A percentile compares a stretch with the other conserved stretches of the same genome.
Evolutionary conservation across 805 yeast genomes (phyloP).

Genomic region (Osmozyma mogii): DNA sequence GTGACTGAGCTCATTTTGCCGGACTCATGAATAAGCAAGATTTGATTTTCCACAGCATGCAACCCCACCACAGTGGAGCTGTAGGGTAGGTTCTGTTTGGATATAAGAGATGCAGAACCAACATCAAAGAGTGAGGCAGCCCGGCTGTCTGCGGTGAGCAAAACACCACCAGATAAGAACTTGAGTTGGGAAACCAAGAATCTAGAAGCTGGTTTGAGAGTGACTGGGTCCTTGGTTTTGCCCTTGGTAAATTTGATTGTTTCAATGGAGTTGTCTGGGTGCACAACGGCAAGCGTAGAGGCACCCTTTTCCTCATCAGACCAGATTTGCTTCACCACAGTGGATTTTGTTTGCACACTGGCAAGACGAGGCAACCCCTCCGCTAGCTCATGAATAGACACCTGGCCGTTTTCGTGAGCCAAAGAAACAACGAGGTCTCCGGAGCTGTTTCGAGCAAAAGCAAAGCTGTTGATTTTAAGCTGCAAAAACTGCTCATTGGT

Average conservation of each 20-base stretch:
- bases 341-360: slow-evolving; percentile 2
- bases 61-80: slow-evolving; percentile 5
- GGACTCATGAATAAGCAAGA: slow-evolving; percentile 13
- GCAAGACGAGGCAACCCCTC: slow-evolving; percentile 5
- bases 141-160: slow-evolving; percentile 8
- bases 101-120: neutral
- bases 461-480: slow-evolving; percentile 21
- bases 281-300: slow-evolving; percentile 7
- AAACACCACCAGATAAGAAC: neutral
- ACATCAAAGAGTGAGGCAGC: slow-evolving; percentile 1
- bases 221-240: slow-evolving; percentile 2
- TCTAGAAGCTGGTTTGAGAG: slow-evolving; percentile 2
- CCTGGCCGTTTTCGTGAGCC: slow-evolving; percentile 11
- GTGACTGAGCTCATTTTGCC: slow-evolving; percentile 13
- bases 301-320: slow-evolving; percentile 4
- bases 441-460: slow-evolving; percentile 12
- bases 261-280: slow-evolving; percentile 11
- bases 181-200: slow-evolving; percentile 9
- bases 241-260: neutral
- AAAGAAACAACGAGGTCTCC: slow-evolving; percentile 6
- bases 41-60: neutral
- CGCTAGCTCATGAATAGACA: slow-evolving; percentile 10
- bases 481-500: slow-evolving; percentile 14
- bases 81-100: slow-evolving; percentile 4
- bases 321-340: slow-evolving; percentile 14